Evolutionary conservation across 1,139 yeast species (phyloP).

Genomic region (Hyphopichia burtonii): DNA sequence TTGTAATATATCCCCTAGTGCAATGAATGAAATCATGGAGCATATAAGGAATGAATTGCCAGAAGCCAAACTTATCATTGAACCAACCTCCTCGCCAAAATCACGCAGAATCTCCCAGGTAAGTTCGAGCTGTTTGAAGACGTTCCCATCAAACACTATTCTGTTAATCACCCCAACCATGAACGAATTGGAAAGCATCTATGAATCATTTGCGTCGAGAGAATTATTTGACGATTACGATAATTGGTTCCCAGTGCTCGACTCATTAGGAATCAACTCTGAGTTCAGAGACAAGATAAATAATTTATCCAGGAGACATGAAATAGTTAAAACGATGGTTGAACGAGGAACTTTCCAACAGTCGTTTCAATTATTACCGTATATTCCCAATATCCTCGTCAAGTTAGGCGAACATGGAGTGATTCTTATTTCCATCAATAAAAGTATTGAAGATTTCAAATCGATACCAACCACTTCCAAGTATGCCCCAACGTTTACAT

Average conservation of each 20-base stretch:
- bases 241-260: conserved; percentile 74
- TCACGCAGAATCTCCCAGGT: conserved; percentile 38
- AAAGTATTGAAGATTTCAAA: conserved; percentile 26
- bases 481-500: conserved; percentile 26
- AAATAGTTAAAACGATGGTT: conserved; percentile 23
- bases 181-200: conserved; percentile 57
- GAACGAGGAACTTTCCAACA: conserved; percentile 63
- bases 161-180: conserved; percentile 66
- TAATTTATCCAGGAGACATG: conserved; percentile 19
- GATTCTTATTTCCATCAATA: conserved; percentile 38
- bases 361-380: conserved; percentile 70
- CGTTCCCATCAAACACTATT: conserved; percentile 33
- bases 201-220: conserved; percentile 42
- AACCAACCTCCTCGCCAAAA: conserved; percentile 76
- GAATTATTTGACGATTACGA: conserved; percentile 62
- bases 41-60: conserved; percentile 12
- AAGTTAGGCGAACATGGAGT: conserved; percentile 73
- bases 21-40: conserved; percentile 39
- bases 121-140: conserved; percentile 12
- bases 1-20: conserved; percentile 57
- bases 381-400: conserved; percentile 61
- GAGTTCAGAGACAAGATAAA: conserved; percentile 42
- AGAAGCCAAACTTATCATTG: conserved; percentile 48
- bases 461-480: conserved; percentile 37
- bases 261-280: conserved; percentile 54